Conservation (phyloP, 139 green algal genomes). For the Chlorella sp. region DNA sequence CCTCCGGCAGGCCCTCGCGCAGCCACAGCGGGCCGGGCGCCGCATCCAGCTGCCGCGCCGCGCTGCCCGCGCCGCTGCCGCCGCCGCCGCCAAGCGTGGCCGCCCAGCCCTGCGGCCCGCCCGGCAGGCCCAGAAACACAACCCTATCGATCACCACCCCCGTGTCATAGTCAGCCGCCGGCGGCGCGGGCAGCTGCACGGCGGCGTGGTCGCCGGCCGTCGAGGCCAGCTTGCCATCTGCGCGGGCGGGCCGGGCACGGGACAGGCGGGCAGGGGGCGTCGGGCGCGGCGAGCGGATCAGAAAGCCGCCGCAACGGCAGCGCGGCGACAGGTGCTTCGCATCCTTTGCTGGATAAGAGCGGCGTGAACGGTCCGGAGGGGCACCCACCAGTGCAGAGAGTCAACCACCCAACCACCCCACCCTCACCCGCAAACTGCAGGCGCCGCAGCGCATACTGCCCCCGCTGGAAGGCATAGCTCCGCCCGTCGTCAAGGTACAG, state of each 20-base stretch:
- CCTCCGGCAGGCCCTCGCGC: conserved; percentile 10
- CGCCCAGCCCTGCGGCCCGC: conserved; percentile 17
- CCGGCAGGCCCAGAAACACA: conserved; percentile 51
- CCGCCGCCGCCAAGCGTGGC: background rate
- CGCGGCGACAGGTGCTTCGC: conserved; percentile 2
- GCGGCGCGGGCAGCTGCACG: conserved; percentile 1
- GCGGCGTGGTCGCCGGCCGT: conserved; percentile 4
- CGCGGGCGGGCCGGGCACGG: background rate
- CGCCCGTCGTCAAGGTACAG: conserved; percentile 97
- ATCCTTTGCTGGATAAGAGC: too few relatives aligned
- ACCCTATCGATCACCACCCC: conserved; percentile 42
- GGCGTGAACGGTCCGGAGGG: too few relatives aligned
- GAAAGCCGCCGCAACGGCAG: conserved; percentile 8
- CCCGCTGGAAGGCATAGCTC: conserved; percentile 82
- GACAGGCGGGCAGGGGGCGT: too few relatives aligned
- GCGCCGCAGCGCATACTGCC: too few relatives aligned
- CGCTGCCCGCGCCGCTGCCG: background rate
- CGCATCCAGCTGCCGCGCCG: conserved; percentile 24
- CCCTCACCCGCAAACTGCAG: too few relatives aligned
- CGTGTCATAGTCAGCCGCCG: background rate
- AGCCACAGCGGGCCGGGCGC: conserved; percentile 34
- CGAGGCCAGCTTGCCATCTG: conserved; percentile 37
- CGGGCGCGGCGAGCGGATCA: too few relatives aligned
- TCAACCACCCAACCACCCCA: too few relatives aligned
- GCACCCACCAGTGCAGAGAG: too few relatives aligned